phyloP scores from a whole-genome alignment of 352 stramenopile species.

The Globisporangium heterothallicum region DNA sequence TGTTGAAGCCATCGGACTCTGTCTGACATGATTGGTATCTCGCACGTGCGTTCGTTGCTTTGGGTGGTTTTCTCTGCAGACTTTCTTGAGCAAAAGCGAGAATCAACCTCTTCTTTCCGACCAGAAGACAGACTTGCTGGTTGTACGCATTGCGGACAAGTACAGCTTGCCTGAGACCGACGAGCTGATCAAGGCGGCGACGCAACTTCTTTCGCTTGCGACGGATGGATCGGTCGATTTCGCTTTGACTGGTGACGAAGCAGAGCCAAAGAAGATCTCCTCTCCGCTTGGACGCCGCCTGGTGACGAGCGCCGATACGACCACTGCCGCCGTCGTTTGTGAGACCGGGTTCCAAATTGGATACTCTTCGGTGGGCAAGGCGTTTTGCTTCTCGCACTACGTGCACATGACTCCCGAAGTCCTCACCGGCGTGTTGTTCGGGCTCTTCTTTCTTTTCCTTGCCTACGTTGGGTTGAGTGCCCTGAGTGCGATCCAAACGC shows the following conservation, averaged over 20 bases:
- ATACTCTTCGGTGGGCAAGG: constrained; percentile 39
- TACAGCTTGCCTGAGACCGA: constrained; percentile 36
- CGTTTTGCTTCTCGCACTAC: constrained; percentile 85
- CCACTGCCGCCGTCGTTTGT: constrained; percentile 35
- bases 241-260: constrained; percentile 53
- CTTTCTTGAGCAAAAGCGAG: constrained; percentile 9
- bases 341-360: constrained; percentile 59
- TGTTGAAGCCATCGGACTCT: neutral
- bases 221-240: constrained; percentile 47
- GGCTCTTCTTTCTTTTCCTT: constrained; percentile 77
- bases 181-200: constrained; percentile 33
- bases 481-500: constrained; percentile 76
- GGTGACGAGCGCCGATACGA: constrained; percentile 17
- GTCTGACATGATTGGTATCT: neutral
- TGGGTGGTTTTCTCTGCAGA: neutral
- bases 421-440: constrained; percentile 66
- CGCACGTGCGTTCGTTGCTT: neutral
- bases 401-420: constrained; percentile 80
- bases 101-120: constrained; percentile 36
- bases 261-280: constrained; percentile 19
- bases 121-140: constrained; percentile 50
- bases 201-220: constrained; percentile 24
- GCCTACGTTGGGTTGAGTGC: constrained; percentile 64
- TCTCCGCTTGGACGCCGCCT: constrained; percentile 28
- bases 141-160: constrained; percentile 43